phyloP scores from a whole-genome alignment of 768 basidiomycete genomes.

The Tulasnella sp. region DNA sequence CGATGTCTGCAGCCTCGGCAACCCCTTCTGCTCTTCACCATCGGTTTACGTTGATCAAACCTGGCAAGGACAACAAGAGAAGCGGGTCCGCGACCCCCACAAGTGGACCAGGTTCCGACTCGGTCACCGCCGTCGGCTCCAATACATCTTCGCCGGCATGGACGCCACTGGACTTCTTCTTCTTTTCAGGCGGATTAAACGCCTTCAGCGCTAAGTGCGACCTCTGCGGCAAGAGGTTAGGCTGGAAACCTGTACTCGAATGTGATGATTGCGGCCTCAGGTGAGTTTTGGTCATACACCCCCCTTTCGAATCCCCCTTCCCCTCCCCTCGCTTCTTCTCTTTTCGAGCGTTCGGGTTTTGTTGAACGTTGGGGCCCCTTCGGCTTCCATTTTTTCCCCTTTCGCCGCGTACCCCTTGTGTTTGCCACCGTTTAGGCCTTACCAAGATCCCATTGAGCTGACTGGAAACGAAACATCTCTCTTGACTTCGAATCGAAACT shows the following conservation, averaged over 20 bases:
- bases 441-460: conserved; percentile 23
- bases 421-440: conserved; percentile 24
- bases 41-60: conserved; percentile 82
- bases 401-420: conserved; percentile 12
- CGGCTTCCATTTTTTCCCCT: neutral
- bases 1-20: conserved; percentile 42
- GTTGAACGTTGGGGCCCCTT: conserved; percentile 19
- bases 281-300: conserved; percentile 38
- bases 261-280: conserved; percentile 87
- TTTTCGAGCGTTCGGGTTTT: conserved; percentile 18
- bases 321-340: neutral
- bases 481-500: conserved; percentile 6
- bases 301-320: conserved; percentile 9
- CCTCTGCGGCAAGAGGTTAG: conserved; percentile 74
- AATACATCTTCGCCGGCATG: conserved; percentile 45
- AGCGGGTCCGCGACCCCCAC: conserved; percentile 18
- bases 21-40: conserved; percentile 59
- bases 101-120: neutral
- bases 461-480: conserved; percentile 14
- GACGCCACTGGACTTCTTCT: conserved; percentile 77
- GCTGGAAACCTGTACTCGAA: conserved; percentile 79
- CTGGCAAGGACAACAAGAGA: conserved; percentile 43
- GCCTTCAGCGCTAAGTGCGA: conserved; percentile 66
- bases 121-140: conserved; percentile 32
- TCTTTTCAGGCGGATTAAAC: conserved; percentile 61